Evolutionary conservation across 371 early-diverging fungal genomes (phyloP).

Genomic region (Haplosporangium sp.): DNA sequence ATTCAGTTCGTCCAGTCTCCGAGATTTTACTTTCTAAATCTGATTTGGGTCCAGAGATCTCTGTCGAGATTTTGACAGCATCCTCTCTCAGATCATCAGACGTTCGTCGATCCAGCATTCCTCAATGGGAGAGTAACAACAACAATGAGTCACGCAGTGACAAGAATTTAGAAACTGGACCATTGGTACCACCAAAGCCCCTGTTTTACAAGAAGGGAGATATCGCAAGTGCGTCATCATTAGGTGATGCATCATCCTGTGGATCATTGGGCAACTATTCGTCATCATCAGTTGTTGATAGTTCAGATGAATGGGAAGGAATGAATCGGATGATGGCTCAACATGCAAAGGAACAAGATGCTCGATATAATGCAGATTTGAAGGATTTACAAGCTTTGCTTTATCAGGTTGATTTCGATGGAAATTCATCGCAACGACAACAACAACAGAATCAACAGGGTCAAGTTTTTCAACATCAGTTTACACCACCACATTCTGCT

Average conservation of each 20-base stretch:
- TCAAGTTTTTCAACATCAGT: background rate
- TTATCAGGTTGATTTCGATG: conserved; percentile 7
- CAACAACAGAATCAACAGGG: too few relatives aligned
- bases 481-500: conserved; percentile 29
- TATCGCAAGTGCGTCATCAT: conserved; percentile 29
- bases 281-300: conserved; percentile 24
- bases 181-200: conserved; percentile 42
- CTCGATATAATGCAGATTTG: conserved; percentile 38
- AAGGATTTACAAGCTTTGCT: conserved; percentile 40
- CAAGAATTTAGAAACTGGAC: background rate
- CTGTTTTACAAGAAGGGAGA: conserved; percentile 39
- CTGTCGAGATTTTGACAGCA: conserved; percentile 23
- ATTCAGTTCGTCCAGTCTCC: conserved; percentile 16
- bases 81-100: conserved; percentile 24
- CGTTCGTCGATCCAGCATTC: background rate
- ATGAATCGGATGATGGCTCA: conserved; percentile 18
- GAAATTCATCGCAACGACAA: background rate
- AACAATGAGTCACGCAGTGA: background rate
- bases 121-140: background rate
- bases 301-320: conserved; percentile 50
- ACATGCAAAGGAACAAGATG: conserved; percentile 33
- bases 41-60: conserved; percentile 25
- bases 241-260: conserved; percentile 39
- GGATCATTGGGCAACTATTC: conserved; percentile 24
- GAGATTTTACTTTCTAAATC: conserved; percentile 44